Evolutionary conservation across 2,329 filamentous ascomycete species (phyloP).

Genomic region (Colletotrichum orchidophilum): DNA sequence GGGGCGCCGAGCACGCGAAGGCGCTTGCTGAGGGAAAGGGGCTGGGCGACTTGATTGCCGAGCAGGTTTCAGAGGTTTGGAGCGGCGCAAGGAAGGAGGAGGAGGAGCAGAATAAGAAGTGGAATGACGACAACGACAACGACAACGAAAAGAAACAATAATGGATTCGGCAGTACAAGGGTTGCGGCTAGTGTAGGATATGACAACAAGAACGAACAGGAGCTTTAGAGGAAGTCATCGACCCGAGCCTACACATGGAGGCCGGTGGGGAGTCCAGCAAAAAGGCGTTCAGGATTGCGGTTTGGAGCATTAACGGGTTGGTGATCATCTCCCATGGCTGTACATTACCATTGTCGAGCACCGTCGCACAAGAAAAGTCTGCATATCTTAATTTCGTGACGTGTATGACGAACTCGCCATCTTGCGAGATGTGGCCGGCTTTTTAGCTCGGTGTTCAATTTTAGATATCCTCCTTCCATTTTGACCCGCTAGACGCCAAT

Average conservation of each 20-base stretch:
- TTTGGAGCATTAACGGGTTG: neutral
- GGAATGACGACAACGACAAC: slow-evolving; percentile 24
- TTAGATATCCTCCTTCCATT: neutral
- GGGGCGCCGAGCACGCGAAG: slow-evolving; percentile 60
- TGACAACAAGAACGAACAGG: neutral
- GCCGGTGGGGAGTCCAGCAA: neutral
- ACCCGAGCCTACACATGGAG: neutral
- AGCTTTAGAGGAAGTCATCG: neutral
- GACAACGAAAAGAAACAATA: slow-evolving; percentile 33
- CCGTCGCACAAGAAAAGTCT: neutral
- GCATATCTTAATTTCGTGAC: slow-evolving; percentile 4
- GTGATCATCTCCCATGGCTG: slow-evolving; percentile 21
- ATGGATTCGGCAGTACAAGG: neutral
- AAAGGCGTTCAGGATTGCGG: neutral
- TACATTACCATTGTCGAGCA: slow-evolving; percentile 19
- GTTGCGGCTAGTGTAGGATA: slow-evolving; percentile 1
- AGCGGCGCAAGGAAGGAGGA: slow-evolving; percentile 45
- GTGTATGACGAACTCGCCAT: neutral
- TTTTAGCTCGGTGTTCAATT: neutral
- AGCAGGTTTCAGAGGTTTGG: slow-evolving; percentile 66
- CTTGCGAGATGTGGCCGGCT: neutral
- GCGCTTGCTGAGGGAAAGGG: slow-evolving; percentile 65
- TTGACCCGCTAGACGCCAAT: slow-evolving; percentile 25
- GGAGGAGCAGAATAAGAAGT: slow-evolving; percentile 30
- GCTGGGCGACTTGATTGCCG: slow-evolving; percentile 64